These are phyloP conservation scores for Fennellomyces sp. DNA, from an alignment of 371 early-diverging fungal genomes.

Conservation along the genomic window DNA sequence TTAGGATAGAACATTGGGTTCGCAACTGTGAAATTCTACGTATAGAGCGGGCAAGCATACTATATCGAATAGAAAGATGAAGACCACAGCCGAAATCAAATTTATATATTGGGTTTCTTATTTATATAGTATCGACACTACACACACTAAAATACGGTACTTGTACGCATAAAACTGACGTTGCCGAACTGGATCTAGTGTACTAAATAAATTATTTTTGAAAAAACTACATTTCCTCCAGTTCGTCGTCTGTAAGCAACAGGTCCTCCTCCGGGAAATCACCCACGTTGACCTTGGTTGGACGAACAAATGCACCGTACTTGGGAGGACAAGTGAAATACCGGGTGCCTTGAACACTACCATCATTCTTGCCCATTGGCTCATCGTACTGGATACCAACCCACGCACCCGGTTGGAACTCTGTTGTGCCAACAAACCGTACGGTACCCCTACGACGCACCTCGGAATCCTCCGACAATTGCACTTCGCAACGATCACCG, in stretches of 20 bases:
- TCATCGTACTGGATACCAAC: slow-evolving; percentile 96
- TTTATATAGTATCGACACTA: too few relatives aligned
- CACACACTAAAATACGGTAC: too few relatives aligned
- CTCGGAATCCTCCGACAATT: slow-evolving; percentile 42
- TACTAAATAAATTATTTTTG: too few relatives aligned
- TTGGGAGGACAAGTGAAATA: slow-evolving; percentile 80
- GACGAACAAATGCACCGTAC: slow-evolving; percentile 89
- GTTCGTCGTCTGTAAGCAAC: slow-evolving; percentile 44
- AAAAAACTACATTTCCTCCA: slow-evolving; percentile 60
- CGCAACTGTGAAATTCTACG: too few relatives aligned
- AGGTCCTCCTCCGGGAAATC: slow-evolving; percentile 82
- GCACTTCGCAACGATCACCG: slow-evolving; percentile 89
- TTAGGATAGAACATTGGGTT: too few relatives aligned
- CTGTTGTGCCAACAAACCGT: slow-evolving; percentile 69
- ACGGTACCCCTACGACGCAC: slow-evolving; percentile 80
- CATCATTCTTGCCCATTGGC: slow-evolving; percentile 94
- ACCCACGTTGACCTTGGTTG: slow-evolving; percentile 83
- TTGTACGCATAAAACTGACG: not conserved
- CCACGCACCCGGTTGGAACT: slow-evolving; percentile 90
- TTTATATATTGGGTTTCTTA: too few relatives aligned
- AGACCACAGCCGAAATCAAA: too few relatives aligned
- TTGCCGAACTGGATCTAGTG: too few relatives aligned
- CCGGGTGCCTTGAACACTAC: slow-evolving; percentile 75
- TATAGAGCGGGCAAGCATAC: too few relatives aligned
- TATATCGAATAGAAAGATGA: too few relatives aligned